Evolutionary conservation across 139 green algal genomes (phyloP).

Genomic region (Coelastrella sp.): DNA sequence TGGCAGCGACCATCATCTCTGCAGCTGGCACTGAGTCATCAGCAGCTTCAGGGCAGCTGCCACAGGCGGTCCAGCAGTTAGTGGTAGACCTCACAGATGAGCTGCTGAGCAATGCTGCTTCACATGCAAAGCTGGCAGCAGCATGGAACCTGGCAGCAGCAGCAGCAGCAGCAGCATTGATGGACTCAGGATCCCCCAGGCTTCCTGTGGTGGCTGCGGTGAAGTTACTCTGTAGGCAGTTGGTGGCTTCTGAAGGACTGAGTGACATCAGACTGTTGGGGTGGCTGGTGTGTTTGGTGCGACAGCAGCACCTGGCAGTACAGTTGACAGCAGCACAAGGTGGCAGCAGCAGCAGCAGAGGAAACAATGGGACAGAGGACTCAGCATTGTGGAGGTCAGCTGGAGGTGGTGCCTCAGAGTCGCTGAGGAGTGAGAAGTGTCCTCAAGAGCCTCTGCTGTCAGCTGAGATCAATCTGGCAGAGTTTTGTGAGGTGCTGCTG

Average conservation of each 20-base stretch:
- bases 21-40: constrained; percentile 16
- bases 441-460: not conserved
- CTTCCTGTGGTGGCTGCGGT: constrained; percentile 19
- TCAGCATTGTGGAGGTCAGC: not conserved
- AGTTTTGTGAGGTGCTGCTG: not conserved
- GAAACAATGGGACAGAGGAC: not conserved
- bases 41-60: not conserved
- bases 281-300: constrained; percentile 22
- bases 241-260: not conserved
- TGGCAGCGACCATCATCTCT: constrained; percentile 21
- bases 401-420: not conserved
- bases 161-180: not conserved
- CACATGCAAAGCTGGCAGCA: not conserved
- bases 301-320: constrained; percentile 19
- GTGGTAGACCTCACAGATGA: constrained; percentile 25
- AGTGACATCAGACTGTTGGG: constrained; percentile 27
- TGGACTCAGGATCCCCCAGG: not conserved
- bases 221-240: constrained; percentile 18
- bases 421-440: too few species aligned
- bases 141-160: not conserved
- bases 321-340: not conserved
- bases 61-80: not conserved
- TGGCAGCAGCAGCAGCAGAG: not conserved
- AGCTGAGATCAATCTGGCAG: not conserved
- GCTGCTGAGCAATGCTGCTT: not conserved